Evolutionary conservation across 2,329 filamentous ascomycete species (phyloP), one percentile per base, ranked within the genome.

Genomic region (Fonsecaea pugnacius): DNA sequence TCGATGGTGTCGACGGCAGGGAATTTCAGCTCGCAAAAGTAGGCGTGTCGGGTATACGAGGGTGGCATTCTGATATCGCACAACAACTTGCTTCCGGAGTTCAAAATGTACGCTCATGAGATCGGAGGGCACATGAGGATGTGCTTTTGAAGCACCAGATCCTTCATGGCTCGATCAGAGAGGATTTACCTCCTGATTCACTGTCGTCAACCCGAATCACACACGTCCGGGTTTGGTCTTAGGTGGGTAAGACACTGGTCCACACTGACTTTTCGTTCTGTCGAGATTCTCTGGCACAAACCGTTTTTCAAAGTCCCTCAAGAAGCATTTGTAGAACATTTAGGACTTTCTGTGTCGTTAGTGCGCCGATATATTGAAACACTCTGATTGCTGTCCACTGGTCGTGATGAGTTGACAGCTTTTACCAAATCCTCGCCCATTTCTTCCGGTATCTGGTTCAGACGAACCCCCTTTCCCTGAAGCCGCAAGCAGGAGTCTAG

Each of bases 401-500:
- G 18, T 48, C 27, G 10, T 12, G 21, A 14, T 12, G 12, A 24
- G 16, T 8, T 4, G 21, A 21, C 43, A 21, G 43, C 12, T 1
- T 24, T 16, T 48, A 4, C 43, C 8, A 3, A 16, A 18, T 46
- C 36, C 6, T 18, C 16, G 7, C 14, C 55, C 18, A 16, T 10
- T n/a, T 21, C 40, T 21, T 35, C 30, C 4, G 18, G 55, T n/a
- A 14, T 50, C 27, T 35, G 3, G 16, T n/a, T 30, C n/a, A 16
- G 55, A 18, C 18, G 14, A 46, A 18, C 2, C 36, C 27, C 27
- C 58, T 52, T 65, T n/a, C 66, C 63, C 59, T 66, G 66, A n/a
- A 59, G 60, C 10, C 40, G 53, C 33, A 68, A 18, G 33, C 66
- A 68, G 6, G 30, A 33, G 14, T 56, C 46, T 14, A 68, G 54